phyloP scores from a whole-genome alignment of 1,139 yeast genomes.

The Spathaspora sp. region DNA sequence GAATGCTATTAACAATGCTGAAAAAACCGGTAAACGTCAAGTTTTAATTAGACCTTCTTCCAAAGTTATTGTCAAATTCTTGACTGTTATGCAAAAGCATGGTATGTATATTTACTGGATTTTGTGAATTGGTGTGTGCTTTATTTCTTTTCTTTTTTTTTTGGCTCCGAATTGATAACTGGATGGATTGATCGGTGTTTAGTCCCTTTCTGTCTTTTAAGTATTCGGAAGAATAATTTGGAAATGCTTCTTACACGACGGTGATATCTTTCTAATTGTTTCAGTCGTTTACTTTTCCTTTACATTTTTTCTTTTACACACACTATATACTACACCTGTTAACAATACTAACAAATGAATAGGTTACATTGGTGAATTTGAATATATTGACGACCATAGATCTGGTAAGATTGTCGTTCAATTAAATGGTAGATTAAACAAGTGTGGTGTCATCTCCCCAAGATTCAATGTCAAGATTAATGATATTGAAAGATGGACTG shows the following conservation, averaged over 20 bases:
- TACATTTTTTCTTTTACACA: constrained; percentile 36
- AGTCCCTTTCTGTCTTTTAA: constrained; percentile 97
- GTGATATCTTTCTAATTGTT: constrained; percentile 29
- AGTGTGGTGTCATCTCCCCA: constrained; percentile 98
- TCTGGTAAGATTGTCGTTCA: constrained; percentile 97
- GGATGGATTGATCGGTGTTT: constrained; percentile 88
- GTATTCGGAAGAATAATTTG: constrained; percentile 83
- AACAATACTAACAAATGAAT: constrained; percentile 12
- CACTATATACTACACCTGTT: background rate
- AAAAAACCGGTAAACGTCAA: constrained; percentile 99
- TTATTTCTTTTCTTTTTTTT: constrained; percentile 6
- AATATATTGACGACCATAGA: constrained; percentile 98
- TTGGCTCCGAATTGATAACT: constrained; percentile 87
- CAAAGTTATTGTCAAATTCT: constrained; percentile 95
- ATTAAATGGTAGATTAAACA: constrained; percentile 96
- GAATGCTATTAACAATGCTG: constrained; percentile 98
- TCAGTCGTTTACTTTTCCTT: constrained; percentile 74
- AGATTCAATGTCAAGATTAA: constrained; percentile 93
- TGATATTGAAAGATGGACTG: constrained; percentile 98
- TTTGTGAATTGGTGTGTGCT: background rate
- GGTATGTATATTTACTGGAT: constrained; percentile 13
- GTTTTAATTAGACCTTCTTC: constrained; percentile 98
- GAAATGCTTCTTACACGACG: constrained; percentile 82
- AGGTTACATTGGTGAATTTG: constrained; percentile 97
- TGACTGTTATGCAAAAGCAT: constrained; percentile 97